Conservation (phyloP, 1,284 basidiomycete species). For the Rhodofomes roseus region DNA sequence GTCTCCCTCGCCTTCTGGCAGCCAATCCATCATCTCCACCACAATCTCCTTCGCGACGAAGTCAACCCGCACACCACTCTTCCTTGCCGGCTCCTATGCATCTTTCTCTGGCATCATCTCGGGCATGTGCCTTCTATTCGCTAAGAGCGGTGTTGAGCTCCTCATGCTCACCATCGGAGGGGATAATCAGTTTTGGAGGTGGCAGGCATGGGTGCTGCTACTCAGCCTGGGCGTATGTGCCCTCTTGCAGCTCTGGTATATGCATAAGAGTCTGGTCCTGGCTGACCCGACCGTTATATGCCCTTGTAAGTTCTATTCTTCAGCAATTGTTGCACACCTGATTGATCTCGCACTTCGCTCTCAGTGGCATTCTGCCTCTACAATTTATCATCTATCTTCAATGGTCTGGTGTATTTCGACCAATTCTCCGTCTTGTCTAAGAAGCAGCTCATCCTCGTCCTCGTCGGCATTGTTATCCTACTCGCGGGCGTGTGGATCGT, state of each 20-base stretch:
- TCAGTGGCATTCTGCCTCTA: slow-evolving; percentile 94
- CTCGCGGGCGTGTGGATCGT: slow-evolving; percentile 91
- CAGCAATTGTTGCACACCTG: not conserved
- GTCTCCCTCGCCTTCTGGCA: slow-evolving; percentile 22
- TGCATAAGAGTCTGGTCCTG: slow-evolving; percentile 85
- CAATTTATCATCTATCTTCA: slow-evolving; percentile 88
- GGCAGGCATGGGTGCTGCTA: slow-evolving; percentile 81
- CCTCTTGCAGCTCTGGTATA: slow-evolving; percentile 83
- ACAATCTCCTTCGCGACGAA: slow-evolving; percentile 24
- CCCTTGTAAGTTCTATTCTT: slow-evolving; percentile 56
- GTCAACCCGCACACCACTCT: slow-evolving; percentile 50
- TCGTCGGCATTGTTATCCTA: slow-evolving; percentile 76
- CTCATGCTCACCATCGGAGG: slow-evolving; percentile 78
- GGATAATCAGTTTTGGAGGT: slow-evolving; percentile 85
- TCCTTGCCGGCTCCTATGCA: slow-evolving; percentile 85
- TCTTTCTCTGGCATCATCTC: slow-evolving; percentile 90
- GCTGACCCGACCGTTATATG: slow-evolving; percentile 89
- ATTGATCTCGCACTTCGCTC: not conserved
- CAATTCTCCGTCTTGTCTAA: slow-evolving; percentile 76
- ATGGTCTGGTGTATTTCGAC: slow-evolving; percentile 88
- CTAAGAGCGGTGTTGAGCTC: slow-evolving; percentile 92
- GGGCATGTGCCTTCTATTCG: slow-evolving; percentile 90
- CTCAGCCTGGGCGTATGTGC: slow-evolving; percentile 69
- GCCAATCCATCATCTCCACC: slow-evolving; percentile 22
- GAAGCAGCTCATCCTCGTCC: slow-evolving; percentile 71